Percentiles rank a stretch among this genome's conserved stretches.
Evolutionary conservation across 2,329 filamentous ascomycete genomes (phyloP).

Genomic region (Bipolaris cookei): DNA sequence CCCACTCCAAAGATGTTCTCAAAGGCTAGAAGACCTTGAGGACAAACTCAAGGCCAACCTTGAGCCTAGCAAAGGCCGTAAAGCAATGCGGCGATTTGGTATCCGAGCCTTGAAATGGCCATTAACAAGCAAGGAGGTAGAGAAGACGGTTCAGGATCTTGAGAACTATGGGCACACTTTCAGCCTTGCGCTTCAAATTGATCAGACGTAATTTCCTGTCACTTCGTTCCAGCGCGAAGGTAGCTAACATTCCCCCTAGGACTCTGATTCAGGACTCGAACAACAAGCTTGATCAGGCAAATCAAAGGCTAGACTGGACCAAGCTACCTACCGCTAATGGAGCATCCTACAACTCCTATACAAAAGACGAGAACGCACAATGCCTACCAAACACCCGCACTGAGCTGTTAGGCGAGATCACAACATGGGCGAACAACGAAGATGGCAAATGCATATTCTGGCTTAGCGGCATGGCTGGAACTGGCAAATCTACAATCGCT

Average conservation of each 20-base stretch:
- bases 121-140: constrained; percentile 47
- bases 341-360: constrained; percentile 24
- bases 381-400: constrained; percentile 38
- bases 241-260: too few species aligned
- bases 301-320: constrained; percentile 17
- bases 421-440: constrained; percentile 23
- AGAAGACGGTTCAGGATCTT: constrained; percentile 34
- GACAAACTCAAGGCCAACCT: too few species aligned
- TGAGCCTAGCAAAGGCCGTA: constrained; percentile 25
- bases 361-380: constrained; percentile 20
- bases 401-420: constrained; percentile 32
- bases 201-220: constrained; percentile 42
- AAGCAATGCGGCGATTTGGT: constrained; percentile 42
- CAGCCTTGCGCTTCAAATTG: constrained; percentile 40
- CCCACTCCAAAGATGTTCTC: constrained; percentile 23
- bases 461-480: constrained; percentile 31
- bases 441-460: constrained; percentile 36
- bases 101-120: constrained; percentile 51
- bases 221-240: too few species aligned
- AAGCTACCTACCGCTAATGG: constrained; percentile 26
- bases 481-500: constrained; percentile 17
- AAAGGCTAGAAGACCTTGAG: constrained; percentile 20
- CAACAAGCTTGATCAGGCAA: constrained; percentile 24
- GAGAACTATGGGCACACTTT: constrained; percentile 36
- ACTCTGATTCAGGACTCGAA: too few species aligned